These are phyloP conservation scores for Hypoxylon subgilvum DNA, from an alignment of 495 filamentous ascomycete species.

Conservation along the genomic window DNA sequence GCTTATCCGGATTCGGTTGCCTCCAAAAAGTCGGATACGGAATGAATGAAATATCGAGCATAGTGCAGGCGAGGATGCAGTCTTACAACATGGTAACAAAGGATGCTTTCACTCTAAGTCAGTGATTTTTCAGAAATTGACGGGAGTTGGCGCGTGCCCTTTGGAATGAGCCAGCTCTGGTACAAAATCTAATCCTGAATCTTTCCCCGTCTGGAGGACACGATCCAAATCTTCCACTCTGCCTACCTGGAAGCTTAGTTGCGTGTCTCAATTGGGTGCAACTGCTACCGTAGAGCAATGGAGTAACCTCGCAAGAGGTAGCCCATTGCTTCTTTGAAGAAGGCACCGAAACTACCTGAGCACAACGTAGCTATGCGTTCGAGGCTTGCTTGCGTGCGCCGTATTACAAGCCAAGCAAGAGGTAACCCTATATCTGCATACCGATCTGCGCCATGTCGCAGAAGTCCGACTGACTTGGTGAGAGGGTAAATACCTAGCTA, in stretches of 20 bases:
- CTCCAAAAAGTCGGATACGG: neutral
- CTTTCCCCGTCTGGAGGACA: neutral
- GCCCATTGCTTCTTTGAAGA: no score
- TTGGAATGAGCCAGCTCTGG: conserved; percentile 11
- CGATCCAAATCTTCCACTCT: neutral
- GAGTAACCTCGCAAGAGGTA: no score
- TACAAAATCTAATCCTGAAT: conserved; percentile 6
- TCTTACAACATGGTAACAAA: conserved; percentile 11
- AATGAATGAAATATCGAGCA: neutral
- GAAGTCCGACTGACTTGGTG: neutral
- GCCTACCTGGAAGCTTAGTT: no score
- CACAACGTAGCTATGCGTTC: no score
- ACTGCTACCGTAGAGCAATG: no score
- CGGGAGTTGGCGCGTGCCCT: neutral
- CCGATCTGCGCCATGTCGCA: conserved; percentile 1
- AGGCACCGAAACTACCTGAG: no score
- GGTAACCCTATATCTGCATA: neutral
- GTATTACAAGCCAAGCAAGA: neutral
- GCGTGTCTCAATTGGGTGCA: no score
- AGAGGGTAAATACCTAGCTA: neutral
- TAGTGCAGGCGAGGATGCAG: neutral
- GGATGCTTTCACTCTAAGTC: conserved; percentile 5
- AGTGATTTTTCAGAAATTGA: conserved; percentile 4
- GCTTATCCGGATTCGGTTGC: conserved; percentile 34
- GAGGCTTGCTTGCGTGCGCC: neutral